A percentile compares a stretch with the other conserved stretches of the same genome.
Conservation (phyloP, 257 asterid species). For the Orobanche coerulescens region DNA sequence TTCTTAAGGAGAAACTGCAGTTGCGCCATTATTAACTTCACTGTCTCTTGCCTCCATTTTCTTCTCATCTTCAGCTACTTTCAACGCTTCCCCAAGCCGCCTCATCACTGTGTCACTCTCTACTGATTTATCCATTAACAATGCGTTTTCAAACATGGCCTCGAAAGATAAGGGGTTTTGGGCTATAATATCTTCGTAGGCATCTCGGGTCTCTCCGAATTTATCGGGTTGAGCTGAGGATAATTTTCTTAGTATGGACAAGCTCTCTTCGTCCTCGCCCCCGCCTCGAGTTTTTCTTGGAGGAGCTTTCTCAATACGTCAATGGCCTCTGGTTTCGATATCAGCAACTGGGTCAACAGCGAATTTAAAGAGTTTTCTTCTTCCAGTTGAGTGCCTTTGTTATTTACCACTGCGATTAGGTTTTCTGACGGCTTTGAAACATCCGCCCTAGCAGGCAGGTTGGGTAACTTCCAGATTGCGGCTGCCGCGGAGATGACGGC, state of each 20-base stretch:
- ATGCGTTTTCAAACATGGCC: slow-evolving; percentile 67
- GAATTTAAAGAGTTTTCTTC: slow-evolving; percentile 24
- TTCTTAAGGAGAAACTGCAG: slow-evolving; percentile 73
- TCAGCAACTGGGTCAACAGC: slow-evolving; percentile 40
- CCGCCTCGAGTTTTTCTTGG: slow-evolving; percentile 55
- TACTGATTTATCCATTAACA: slow-evolving; percentile 69
- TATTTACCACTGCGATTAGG: slow-evolving; percentile 23
- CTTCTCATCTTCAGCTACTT: slow-evolving; percentile 51
- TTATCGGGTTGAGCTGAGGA: slow-evolving; percentile 59
- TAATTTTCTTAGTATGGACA: slow-evolving; percentile 41
- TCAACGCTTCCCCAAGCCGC: slow-evolving; percentile 61
- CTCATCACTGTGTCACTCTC: slow-evolving; percentile 52
- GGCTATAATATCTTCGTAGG: slow-evolving; percentile 48
- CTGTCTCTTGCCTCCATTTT: slow-evolving; percentile 68
- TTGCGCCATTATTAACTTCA: slow-evolving; percentile 78
- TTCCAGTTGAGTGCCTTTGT: slow-evolving; percentile 1
- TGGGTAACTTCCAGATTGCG: slow-evolving; percentile 34
- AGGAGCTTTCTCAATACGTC: slow-evolving; percentile 48
- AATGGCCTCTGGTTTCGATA: slow-evolving; percentile 45
- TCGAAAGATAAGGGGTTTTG: slow-evolving; percentile 47
- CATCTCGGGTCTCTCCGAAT: slow-evolving; percentile 44
- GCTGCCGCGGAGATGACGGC: slow-evolving; percentile 51
- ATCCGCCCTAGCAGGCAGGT: slow-evolving; percentile 28
- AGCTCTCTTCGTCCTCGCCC: slow-evolving; percentile 67
- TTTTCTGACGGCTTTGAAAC: slow-evolving; percentile 27